phyloP scores from a whole-genome alignment of 2,329 filamentous ascomycete species.

The Talaromyces funiculosus region DNA sequence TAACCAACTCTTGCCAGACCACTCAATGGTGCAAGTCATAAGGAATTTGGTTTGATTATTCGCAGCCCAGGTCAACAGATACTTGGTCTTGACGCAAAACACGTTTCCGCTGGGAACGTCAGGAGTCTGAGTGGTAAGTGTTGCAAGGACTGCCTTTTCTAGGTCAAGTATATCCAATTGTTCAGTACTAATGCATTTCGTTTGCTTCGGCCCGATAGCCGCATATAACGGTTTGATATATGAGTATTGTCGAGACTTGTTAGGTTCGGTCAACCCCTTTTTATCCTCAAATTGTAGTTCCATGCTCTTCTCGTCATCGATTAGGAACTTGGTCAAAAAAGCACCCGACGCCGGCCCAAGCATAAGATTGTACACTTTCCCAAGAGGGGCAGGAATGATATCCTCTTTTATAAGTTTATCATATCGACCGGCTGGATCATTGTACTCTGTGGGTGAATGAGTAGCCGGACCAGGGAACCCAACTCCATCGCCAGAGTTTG shows the following conservation, averaged over 20 bases:
- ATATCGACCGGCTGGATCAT: slow-evolving; percentile 71
- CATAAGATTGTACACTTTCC: slow-evolving; percentile 82
- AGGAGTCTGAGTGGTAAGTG: slow-evolving; percentile 77
- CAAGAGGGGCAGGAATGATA: slow-evolving; percentile 75
- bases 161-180: slow-evolving; percentile 78
- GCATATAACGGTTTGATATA: slow-evolving; percentile 88
- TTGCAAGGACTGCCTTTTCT: slow-evolving; percentile 80
- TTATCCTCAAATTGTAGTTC: slow-evolving; percentile 81
- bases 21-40: slow-evolving; percentile 87
- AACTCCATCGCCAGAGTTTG: slow-evolving; percentile 26
- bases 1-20: slow-evolving; percentile 96
- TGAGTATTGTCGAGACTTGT: slow-evolving; percentile 66
- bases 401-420: slow-evolving; percentile 83
- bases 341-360: slow-evolving; percentile 74
- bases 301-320: slow-evolving; percentile 78
- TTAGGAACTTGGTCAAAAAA: slow-evolving; percentile 83
- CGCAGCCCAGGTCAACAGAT: slow-evolving; percentile 88
- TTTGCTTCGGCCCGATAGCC: slow-evolving; percentile 85
- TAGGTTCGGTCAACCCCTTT: slow-evolving; percentile 68
- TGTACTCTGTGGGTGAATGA: slow-evolving; percentile 80
- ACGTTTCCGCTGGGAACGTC: slow-evolving; percentile 93
- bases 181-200: slow-evolving; percentile 86
- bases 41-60: slow-evolving; percentile 78
- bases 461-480: slow-evolving; percentile 82
- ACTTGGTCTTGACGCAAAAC: slow-evolving; percentile 87